Percentiles rank a stretch among this genome's conserved stretches.
phyloP scores from a whole-genome alignment of 2,329 filamentous ascomycete genomes.

The Teratosphaeria zuluensis region DNA sequence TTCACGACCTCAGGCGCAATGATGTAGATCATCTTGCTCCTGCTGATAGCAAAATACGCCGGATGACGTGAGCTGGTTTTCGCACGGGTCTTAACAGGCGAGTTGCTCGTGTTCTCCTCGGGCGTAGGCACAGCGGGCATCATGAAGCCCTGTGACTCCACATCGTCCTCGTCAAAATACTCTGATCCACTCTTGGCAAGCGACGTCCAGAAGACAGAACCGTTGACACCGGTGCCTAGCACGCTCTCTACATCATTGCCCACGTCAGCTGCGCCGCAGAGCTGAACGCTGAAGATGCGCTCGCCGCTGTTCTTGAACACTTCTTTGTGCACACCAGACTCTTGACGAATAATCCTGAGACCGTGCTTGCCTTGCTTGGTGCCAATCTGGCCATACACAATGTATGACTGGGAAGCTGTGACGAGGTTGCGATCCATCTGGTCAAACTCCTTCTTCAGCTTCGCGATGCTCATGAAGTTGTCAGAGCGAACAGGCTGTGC shows the following conservation, averaged over 20 bases:
- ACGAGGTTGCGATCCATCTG: conserved; percentile 92
- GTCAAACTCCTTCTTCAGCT: conserved; percentile 90
- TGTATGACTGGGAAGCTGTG: conserved; percentile 80
- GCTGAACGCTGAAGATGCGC: conserved; percentile 85
- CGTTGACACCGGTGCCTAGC: conserved; percentile 86
- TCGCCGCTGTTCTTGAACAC: conserved; percentile 87
- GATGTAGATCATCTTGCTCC: conserved; percentile 92
- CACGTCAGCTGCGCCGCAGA: conserved; percentile 55
- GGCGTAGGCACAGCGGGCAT: conserved; percentile 77
- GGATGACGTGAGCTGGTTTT: conserved; percentile 81
- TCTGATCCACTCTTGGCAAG: conserved; percentile 59
- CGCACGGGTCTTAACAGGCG: conserved; percentile 79
- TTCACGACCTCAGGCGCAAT: conserved; percentile 54
- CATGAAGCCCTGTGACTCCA: conserved; percentile 78
- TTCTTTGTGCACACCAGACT: conserved; percentile 83
- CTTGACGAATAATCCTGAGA: conserved; percentile 85
- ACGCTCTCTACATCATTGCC: conserved; percentile 64
- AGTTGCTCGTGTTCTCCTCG: conserved; percentile 84
- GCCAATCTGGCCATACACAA: conserved; percentile 76
- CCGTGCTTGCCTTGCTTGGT: conserved; percentile 64
- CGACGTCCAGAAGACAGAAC: conserved; percentile 91
- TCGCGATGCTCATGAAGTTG: conserved; percentile 75
- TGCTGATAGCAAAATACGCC: conserved; percentile 88
- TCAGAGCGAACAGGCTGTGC: conserved; percentile 61
- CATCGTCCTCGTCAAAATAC: conserved; percentile 64